phyloP scores from a whole-genome alignment of 179 eudicot species.

The Amaranthus tricolor region DNA sequence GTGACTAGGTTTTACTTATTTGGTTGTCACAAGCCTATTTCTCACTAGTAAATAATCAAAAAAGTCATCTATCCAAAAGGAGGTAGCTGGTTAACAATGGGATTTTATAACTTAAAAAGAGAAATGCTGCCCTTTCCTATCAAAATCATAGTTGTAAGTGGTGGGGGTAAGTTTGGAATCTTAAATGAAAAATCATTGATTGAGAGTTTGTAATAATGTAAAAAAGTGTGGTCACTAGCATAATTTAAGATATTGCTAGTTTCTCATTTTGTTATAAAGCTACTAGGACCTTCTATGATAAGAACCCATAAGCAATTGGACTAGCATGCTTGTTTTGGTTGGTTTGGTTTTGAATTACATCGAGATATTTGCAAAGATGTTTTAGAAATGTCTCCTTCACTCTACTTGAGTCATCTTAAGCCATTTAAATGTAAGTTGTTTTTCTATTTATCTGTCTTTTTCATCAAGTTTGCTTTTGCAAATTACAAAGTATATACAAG shows the following conservation, averaged over 20 bases:
- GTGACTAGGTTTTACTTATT: too few species aligned
- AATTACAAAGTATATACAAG: too few species aligned
- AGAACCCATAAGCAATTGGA: conserved; percentile 4
- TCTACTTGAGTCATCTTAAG: neutral
- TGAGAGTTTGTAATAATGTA: too few species aligned
- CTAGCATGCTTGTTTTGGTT: neutral
- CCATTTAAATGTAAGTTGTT: neutral
- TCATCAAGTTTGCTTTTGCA: too few species aligned
- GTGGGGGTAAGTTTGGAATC: too few species aligned
- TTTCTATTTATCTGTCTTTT: neutral
- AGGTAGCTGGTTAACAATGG: too few species aligned
- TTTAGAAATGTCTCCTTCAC: neutral
- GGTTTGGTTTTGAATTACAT: neutral
- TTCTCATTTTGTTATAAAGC: neutral
- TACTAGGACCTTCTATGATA: neutral
- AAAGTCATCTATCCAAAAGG: too few species aligned
- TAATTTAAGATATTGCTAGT: neutral
- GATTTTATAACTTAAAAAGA: neutral
- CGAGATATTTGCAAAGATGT: neutral
- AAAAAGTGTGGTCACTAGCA: neutral
- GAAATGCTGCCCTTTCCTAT: neutral
- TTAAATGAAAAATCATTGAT: too few species aligned
- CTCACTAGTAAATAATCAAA: too few species aligned
- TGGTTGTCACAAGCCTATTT: too few species aligned
- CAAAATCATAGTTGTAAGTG: neutral